These are phyloP conservation scores for Wickerhamomyces alni DNA, from an alignment of 805 yeast genomes.

Conservation along the genomic window DNA sequence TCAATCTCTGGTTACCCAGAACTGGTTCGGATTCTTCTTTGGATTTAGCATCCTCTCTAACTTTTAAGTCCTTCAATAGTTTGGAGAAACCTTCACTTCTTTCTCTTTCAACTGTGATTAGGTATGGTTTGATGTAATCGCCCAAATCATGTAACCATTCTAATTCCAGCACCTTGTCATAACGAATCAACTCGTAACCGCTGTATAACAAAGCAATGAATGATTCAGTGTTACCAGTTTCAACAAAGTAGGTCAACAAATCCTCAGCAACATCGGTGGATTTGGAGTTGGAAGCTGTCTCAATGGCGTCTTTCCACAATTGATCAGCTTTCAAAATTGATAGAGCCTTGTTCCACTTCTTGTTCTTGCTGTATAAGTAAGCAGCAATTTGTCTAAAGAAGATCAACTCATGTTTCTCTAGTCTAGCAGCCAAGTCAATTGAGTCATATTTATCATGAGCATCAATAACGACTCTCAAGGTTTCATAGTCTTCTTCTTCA, in stretches of 20 bases:
- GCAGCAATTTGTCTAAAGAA: slow-evolving; percentile 98
- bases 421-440: slow-evolving; percentile 83
- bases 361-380: slow-evolving; percentile 85
- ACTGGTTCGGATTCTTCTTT: slow-evolving; percentile 40
- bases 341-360: slow-evolving; percentile 88
- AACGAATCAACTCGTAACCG: slow-evolving; percentile 72
- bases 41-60: slow-evolving; percentile 55
- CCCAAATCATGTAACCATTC: slow-evolving; percentile 85
- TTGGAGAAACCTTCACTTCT: slow-evolving; percentile 61
- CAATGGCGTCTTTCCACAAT: slow-evolving; percentile 91
- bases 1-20: slow-evolving; percentile 61
- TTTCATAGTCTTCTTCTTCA: slow-evolving; percentile 94
- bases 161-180: slow-evolving; percentile 82
- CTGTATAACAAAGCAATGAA: slow-evolving; percentile 84
- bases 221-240: slow-evolving; percentile 94
- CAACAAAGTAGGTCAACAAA: slow-evolving; percentile 84
- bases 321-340: slow-evolving; percentile 85
- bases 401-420: slow-evolving; percentile 84
- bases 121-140: slow-evolving; percentile 88
- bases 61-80: slow-evolving; percentile 64
- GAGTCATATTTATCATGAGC: slow-evolving; percentile 89
- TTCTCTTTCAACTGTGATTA: slow-evolving; percentile 78
- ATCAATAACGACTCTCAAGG: slow-evolving; percentile 82
- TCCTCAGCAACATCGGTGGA: slow-evolving; percentile 84
- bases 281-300: slow-evolving; percentile 80